These are phyloP conservation scores for Gyrodon tennesseensis DNA, from an alignment of 1,284 basidiomycete species.

Conservation along the genomic window DNA sequence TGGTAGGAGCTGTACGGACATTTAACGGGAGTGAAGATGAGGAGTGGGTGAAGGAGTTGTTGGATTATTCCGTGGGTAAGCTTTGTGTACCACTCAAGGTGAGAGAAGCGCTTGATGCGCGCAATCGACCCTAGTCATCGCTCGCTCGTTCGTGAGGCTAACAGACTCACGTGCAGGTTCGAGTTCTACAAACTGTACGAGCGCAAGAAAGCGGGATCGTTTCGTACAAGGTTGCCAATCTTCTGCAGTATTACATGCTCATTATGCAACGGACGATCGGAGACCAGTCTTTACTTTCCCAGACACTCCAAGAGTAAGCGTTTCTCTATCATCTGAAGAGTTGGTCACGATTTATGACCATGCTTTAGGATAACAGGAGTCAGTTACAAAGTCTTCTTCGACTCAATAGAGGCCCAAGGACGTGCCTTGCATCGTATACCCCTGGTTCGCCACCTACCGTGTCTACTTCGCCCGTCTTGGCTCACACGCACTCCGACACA, in stretches of 20 bases:
- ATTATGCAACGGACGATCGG: conserved; percentile 95
- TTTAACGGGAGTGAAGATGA: conserved; percentile 69
- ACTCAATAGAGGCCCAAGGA: conserved; percentile 80
- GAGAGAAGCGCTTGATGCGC: conserved; percentile 11
- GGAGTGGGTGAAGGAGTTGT: conserved; percentile 74
- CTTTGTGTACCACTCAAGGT: conserved; percentile 87
- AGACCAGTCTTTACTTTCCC: conserved; percentile 71
- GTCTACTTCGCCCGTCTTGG: not conserved
- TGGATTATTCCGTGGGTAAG: conserved; percentile 83
- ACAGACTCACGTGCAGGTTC: conserved; percentile 52
- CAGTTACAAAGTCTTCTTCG: conserved; percentile 82
- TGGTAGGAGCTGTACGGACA: conserved; percentile 73
- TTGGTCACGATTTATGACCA: conserved; percentile 1
- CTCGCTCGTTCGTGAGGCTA: conserved; percentile 2
- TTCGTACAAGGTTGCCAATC: conserved; percentile 87
- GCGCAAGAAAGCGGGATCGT: conserved; percentile 92
- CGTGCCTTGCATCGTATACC: conserved; percentile 69
- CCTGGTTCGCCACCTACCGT: conserved; percentile 54
- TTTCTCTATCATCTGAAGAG: not conserved
- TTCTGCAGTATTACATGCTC: conserved; percentile 91
- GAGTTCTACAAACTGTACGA: conserved; percentile 89
- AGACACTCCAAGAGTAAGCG: conserved; percentile 77
- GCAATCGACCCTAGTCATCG: not conserved
- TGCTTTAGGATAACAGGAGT: conserved; percentile 69
- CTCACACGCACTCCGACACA: conserved; percentile 1